Evolutionary conservation across 1,139 yeast species (phyloP).

Genomic region (Saccharomyces pastorianus): DNA sequence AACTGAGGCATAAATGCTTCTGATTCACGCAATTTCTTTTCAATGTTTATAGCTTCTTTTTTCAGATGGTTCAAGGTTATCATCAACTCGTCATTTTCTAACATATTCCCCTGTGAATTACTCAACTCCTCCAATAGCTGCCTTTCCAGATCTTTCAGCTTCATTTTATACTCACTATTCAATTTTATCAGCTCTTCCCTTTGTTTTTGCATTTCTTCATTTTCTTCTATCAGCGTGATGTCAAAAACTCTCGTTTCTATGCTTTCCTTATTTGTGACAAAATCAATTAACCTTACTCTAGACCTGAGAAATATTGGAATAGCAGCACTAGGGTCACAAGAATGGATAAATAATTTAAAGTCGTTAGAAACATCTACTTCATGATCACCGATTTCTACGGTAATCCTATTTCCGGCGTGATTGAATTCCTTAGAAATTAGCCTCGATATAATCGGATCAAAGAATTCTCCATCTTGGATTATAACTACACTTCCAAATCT

Average conservation of each 20-base stretch:
- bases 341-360: conserved; percentile 53
- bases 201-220: conserved; percentile 61
- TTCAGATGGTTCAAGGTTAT: conserved; percentile 59
- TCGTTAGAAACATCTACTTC: conserved; percentile 60
- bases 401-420: conserved; percentile 60
- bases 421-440: conserved; percentile 55
- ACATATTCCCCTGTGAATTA: conserved; percentile 50
- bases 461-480: conserved; percentile 70
- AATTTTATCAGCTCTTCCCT: conserved; percentile 45
- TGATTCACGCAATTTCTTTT: conserved; percentile 47
- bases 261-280: conserved; percentile 59
- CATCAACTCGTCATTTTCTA: conserved; percentile 59
- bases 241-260: conserved; percentile 59
- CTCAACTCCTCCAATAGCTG: conserved; percentile 52
- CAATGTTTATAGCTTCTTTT: conserved; percentile 49
- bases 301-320: conserved; percentile 52
- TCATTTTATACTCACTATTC: conserved; percentile 54
- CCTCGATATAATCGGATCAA: conserved; percentile 64
- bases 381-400: conserved; percentile 54
- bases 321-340: conserved; percentile 47
- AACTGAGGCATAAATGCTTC: conserved; percentile 47
- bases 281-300: conserved; percentile 59
- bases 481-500: conserved; percentile 74
- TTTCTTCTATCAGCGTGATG: conserved; percentile 44
- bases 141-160: conserved; percentile 51